Evolutionary conservation across 2,329 filamentous ascomycete species (phyloP), one percentile per base, ranked within the genome.

Genomic region (Didymella lethalis): DNA sequence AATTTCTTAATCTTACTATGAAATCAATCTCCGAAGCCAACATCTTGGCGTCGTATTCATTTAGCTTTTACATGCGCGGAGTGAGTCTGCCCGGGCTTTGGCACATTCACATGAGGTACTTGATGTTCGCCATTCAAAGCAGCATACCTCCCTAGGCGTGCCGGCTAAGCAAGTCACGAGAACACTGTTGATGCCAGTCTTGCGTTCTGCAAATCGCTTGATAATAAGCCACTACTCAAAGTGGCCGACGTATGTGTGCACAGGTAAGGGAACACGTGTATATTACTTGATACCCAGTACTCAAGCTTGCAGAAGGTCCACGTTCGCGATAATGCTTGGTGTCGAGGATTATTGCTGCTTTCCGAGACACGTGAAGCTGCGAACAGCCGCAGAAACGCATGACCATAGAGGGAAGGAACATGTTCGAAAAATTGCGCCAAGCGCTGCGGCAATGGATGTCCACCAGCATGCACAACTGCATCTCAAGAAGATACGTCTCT

Each of bases 1-100:
- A 60, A 60, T 60, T 41, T 25, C 47, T 44, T 52, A 60, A 60
- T 60, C 16, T 40, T 52, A 55, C 46, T 47, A 28, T 25, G 25
- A 49, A 29, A 23, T 29, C 45, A 47, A 54, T 46, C 20, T 51
- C 56, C 40, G 41, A 50, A 45, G 18, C 14, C 10, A 12, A 10
- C 7, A 51, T 54, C 50, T 43, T 47, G 47, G 56, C 50, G 26
- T 51, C 41, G 46, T 59, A 23, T 51, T 54, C 46, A 50, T 59
- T n/a, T 54, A 29, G 11, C 32, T 50, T 7, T 43, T 40, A 50
- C 50, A n/a, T 46, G 25, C 25, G 14, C 16, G 23, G 20, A 25
- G 16, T 4, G 18, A 43, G 18, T 43, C 3, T 25, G 23, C 23
- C 26, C 11, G 23, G 16, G 26, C 20, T 5, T 20, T 23, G 25